Percentiles rank a stretch among this genome's conserved stretches.
Evolutionary conservation across 179 eudicot species (phyloP).

Genomic region (Pouteria campechiana): DNA sequence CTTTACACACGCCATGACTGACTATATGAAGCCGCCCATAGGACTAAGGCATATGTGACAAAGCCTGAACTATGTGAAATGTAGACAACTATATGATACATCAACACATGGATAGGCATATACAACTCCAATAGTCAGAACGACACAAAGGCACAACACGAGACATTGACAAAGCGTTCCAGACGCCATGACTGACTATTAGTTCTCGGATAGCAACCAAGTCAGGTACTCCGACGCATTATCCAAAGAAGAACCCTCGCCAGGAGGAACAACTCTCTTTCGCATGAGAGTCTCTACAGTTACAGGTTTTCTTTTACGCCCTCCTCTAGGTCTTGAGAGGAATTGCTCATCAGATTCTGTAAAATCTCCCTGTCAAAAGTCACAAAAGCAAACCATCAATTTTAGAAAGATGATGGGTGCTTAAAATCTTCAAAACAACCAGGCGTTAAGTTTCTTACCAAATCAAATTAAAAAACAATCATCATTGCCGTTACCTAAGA

Average conservation of each 20-base stretch:
- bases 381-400: not conserved
- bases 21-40: no score
- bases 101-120: no score
- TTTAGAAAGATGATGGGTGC: no score
- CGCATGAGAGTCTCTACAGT: slow-evolving; percentile 42
- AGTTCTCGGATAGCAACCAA: slow-evolving; percentile 45
- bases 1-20: no score
- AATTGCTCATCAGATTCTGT: slow-evolving; percentile 64
- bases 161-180: no score
- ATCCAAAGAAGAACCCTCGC: slow-evolving; percentile 16
- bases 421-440: not conserved
- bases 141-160: no score
- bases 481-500: no score
- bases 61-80: no score
- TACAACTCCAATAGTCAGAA: no score
- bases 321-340: slow-evolving; percentile 63
- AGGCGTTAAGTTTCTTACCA: not conserved
- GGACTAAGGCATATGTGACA: no score
- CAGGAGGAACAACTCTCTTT: slow-evolving; percentile 50
- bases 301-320: slow-evolving; percentile 50
- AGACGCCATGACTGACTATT: not conserved
- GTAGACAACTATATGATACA: no score
- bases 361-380: slow-evolving; percentile 61
- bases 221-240: slow-evolving; percentile 38
- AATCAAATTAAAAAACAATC: not conserved